These are phyloP conservation scores for Athelia sp. DNA, from an alignment of 1,284 basidiomycete species.

Conservation along the genomic window DNA sequence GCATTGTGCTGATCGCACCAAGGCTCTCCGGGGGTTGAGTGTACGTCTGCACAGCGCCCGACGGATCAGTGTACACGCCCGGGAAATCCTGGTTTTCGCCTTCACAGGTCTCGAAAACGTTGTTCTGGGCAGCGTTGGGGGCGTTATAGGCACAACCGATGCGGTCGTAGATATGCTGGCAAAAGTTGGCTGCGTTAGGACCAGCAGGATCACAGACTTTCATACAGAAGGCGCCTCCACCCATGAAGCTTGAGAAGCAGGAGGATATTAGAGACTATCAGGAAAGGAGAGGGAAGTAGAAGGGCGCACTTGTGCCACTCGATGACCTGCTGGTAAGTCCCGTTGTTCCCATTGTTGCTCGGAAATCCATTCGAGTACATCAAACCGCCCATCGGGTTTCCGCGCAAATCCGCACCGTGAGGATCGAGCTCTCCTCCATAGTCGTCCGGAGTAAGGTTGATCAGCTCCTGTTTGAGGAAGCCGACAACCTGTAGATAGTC, in stretches of 20 bases:
- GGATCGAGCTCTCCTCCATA: constrained; percentile 57
- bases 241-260: constrained; percentile 61
- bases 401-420: constrained; percentile 48
- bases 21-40: constrained; percentile 49
- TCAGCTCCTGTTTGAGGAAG: constrained; percentile 53
- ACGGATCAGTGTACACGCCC: constrained; percentile 42
- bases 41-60: constrained; percentile 40
- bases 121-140: constrained; percentile 53
- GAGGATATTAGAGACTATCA: too few relatives aligned
- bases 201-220: constrained; percentile 58
- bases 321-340: constrained; percentile 41
- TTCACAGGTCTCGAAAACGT: constrained; percentile 54
- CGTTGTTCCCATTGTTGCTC: constrained; percentile 29
- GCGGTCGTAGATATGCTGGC: constrained; percentile 62
- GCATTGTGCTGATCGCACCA: constrained; percentile 41
- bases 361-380: constrained; percentile 56
- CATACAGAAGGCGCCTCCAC: constrained; percentile 46
- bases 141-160: constrained; percentile 69
- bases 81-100: constrained; percentile 61
- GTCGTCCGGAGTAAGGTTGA: constrained; percentile 46
- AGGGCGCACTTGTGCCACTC: constrained; percentile 60
- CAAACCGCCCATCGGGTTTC: constrained; percentile 60
- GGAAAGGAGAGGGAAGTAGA: too few relatives aligned
- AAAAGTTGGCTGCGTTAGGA: constrained; percentile 44
- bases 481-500: constrained; percentile 57